A percentile compares a stretch with the other conserved stretches of the same genome.
Conservation (phyloP, 805 yeast species). For the Priceomyces haplophilus region DNA sequence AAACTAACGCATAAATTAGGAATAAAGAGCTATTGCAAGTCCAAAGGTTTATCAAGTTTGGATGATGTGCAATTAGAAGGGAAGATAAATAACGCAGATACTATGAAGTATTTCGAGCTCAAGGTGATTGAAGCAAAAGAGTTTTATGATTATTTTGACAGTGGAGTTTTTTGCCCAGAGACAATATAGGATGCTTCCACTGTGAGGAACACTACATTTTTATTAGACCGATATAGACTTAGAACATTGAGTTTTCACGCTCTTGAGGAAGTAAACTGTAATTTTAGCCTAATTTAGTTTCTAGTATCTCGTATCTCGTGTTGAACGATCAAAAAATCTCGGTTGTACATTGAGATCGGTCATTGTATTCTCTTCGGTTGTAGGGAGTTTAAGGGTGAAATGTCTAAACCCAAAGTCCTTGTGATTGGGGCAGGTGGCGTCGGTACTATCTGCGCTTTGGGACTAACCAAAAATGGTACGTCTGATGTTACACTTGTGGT, state of each 20-base stretch:
- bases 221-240: too few relatives aligned
- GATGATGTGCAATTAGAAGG: constrained; percentile 24
- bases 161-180: constrained; percentile 17
- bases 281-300: too few relatives aligned
- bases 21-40: constrained; percentile 30
- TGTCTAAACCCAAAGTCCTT: constrained; percentile 38
- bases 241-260: too few relatives aligned
- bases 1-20: constrained; percentile 42
- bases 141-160: constrained; percentile 23
- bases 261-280: too few relatives aligned
- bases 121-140: constrained; percentile 61
- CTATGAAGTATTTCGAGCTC: constrained; percentile 72
- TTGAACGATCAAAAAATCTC: too few relatives aligned
- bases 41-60: constrained; percentile 7
- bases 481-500: constrained; percentile 39
- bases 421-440: constrained; percentile 85
- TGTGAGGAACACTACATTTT: background rate
- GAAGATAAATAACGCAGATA: constrained; percentile 52
- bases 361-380: too few relatives aligned
- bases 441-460: constrained; percentile 72
- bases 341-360: too few relatives aligned
- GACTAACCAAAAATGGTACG: constrained; percentile 47
- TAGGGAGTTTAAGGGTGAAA: too few relatives aligned
- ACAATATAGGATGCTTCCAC: background rate
- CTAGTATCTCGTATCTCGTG: too few relatives aligned